These are phyloP conservation scores for Staphylotrichum tortipilum DNA, from an alignment of 495 filamentous ascomycete species.

Conservation along the genomic window DNA sequence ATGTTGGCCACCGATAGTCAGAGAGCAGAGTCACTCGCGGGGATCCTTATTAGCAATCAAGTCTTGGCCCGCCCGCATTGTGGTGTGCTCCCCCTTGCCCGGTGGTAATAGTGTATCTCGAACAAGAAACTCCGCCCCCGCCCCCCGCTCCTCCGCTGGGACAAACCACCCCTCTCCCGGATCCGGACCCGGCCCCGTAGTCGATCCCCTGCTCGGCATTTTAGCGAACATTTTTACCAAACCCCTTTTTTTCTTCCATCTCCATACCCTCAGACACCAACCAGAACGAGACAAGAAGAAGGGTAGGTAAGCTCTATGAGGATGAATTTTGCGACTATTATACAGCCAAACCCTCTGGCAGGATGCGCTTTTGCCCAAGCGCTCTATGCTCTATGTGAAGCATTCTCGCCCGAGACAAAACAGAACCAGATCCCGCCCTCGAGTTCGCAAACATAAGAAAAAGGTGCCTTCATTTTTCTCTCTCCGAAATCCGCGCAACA, in stretches of 20 bases:
- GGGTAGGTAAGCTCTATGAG: slow-evolving; percentile 12
- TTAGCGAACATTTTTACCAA: too few species aligned
- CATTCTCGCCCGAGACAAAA: slow-evolving; percentile 18
- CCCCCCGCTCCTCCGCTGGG: background rate
- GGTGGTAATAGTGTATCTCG: background rate
- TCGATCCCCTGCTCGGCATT: too few species aligned
- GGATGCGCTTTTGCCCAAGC: slow-evolving; percentile 17
- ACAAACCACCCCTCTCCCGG: too few species aligned
- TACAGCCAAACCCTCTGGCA: slow-evolving; percentile 19
- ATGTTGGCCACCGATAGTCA: too few species aligned
- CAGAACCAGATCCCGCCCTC: slow-evolving; percentile 18
- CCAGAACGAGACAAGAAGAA: too few species aligned
- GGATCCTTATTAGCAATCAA: background rate
- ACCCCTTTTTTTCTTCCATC: too few species aligned
- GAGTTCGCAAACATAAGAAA: slow-evolving; percentile 14
- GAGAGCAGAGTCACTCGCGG: too few species aligned
- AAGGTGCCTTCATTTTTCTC: background rate
- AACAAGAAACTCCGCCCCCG: background rate
- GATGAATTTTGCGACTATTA: slow-evolving; percentile 17
- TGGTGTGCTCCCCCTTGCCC: background rate
- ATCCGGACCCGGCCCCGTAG: background rate
- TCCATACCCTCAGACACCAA: too few species aligned
- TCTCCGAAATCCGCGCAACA: background rate
- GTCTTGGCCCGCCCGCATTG: background rate
- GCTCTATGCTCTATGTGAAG: slow-evolving; percentile 23